Percentiles rank a stretch among this genome's conserved stretches.
These are phyloP conservation scores for Begonia peltatifolia DNA, from an alignment of 306 rosid species.

Conservation along the genomic window DNA sequence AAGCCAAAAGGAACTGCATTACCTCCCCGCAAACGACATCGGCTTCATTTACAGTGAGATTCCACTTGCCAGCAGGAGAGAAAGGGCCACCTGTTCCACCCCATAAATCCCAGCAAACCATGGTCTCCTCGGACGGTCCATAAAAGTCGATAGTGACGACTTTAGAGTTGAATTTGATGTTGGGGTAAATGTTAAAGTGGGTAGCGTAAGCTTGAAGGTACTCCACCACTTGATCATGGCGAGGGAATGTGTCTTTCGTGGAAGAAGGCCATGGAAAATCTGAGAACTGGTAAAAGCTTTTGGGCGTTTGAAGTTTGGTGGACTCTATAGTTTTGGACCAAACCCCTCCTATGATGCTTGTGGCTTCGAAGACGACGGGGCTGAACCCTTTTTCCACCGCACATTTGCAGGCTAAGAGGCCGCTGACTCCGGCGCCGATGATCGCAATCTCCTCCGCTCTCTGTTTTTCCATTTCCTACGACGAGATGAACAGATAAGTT, in stretches of 20 bases:
- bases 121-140: slow-evolving; percentile 1
- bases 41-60: slow-evolving; percentile 5
- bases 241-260: slow-evolving; percentile 7
- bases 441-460: slow-evolving; percentile 11
- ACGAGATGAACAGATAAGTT: no score
- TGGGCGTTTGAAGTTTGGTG: slow-evolving; percentile 19
- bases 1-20: neutral
- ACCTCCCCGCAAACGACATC: slow-evolving; percentile 1
- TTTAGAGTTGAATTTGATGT: slow-evolving; percentile 12
- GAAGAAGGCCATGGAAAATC: slow-evolving; percentile 20
- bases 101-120: slow-evolving; percentile 11
- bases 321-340: slow-evolving; percentile 21
- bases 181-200: slow-evolving; percentile 12
- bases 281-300: slow-evolving; percentile 11
- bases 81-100: slow-evolving; percentile 12
- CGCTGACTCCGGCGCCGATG: slow-evolving; percentile 20
- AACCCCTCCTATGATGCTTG: slow-evolving; percentile 11
- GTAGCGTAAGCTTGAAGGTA: slow-evolving; percentile 13
- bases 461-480: neutral
- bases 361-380: slow-evolving; percentile 15
- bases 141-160: slow-evolving; percentile 8
- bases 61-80: slow-evolving; percentile 10
- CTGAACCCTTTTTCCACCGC: slow-evolving; percentile 9
- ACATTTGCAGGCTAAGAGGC: slow-evolving; percentile 16
- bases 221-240: slow-evolving; percentile 10